Conservation (phyloP, 352 stramenopile species). For the Aphanomyces euteiches region DNA sequence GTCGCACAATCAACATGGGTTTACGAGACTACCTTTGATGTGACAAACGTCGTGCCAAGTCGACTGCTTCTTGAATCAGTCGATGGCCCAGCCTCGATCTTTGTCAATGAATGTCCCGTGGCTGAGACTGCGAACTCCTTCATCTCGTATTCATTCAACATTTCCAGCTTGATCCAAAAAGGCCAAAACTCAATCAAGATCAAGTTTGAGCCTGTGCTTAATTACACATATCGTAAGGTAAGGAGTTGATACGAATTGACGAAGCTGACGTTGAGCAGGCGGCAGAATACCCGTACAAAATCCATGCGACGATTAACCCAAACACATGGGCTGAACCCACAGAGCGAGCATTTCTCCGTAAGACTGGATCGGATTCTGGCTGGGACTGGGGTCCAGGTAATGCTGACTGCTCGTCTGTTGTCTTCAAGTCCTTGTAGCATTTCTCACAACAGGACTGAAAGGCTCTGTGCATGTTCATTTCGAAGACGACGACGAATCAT, state of each 20-base stretch:
- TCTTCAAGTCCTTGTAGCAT: conserved; percentile 36
- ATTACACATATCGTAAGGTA: conserved; percentile 50
- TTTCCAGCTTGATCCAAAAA: conserved; percentile 32
- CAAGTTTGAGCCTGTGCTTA: conserved; percentile 50
- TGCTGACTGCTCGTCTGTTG: conserved; percentile 3
- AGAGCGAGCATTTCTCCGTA: conserved; percentile 75
- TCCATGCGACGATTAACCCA: conserved; percentile 67
- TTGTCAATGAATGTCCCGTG: conserved; percentile 58
- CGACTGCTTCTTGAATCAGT: conserved; percentile 61
- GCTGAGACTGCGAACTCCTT: conserved; percentile 61
- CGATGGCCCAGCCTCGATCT: conserved; percentile 61
- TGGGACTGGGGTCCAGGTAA: conserved; percentile 77
- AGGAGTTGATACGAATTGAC: conserved; percentile 15
- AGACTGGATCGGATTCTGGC: conserved; percentile 80
- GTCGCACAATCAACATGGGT: conserved; percentile 64
- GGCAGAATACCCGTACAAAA: conserved; percentile 63
- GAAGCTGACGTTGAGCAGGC: conserved; percentile 38
- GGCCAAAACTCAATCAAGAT: conserved; percentile 54
- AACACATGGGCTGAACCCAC: conserved; percentile 79
- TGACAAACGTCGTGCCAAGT: background rate
- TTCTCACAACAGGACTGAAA: conserved; percentile 57
- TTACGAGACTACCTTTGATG: conserved; percentile 56
- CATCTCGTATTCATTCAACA: conserved; percentile 48
- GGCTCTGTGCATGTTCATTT: conserved; percentile 51
- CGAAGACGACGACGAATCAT: background rate